phyloP scores from a whole-genome alignment of 768 basidiomycete species.

The Phlegmacium glaucopus region DNA sequence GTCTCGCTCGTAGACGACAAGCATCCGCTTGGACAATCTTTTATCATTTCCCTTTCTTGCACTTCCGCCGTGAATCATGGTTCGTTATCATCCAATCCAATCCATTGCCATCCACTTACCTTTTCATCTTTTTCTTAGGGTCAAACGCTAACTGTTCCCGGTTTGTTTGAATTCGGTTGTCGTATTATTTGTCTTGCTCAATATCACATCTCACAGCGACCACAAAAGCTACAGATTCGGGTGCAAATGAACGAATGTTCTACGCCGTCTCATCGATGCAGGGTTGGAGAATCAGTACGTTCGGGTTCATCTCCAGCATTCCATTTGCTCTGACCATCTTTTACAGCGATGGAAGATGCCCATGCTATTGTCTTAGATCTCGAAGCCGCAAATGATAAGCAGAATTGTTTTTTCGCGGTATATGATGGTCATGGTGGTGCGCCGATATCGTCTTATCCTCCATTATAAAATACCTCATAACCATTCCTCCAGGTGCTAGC shows the following conservation, averaged over 20 bases:
- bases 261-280: slow-evolving; percentile 96
- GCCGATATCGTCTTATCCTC: slow-evolving; percentile 17
- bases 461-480: slow-evolving; percentile 5
- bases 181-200: slow-evolving; percentile 1
- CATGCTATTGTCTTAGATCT: slow-evolving; percentile 76
- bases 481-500: slow-evolving; percentile 53
- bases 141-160: slow-evolving; percentile 82
- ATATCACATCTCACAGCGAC: slow-evolving; percentile 50
- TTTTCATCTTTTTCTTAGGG: slow-evolving; percentile 64
- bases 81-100: slow-evolving; percentile 20
- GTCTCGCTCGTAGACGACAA: too few species aligned
- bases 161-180: slow-evolving; percentile 39
- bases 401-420: slow-evolving; percentile 89
- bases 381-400: slow-evolving; percentile 28
- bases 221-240: slow-evolving; percentile 74
- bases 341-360: slow-evolving; percentile 94
- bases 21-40: slow-evolving; percentile 19
- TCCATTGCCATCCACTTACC: slow-evolving; percentile 9
- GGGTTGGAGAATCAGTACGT: slow-evolving; percentile 97
- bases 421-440: slow-evolving; percentile 98
- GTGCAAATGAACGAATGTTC: slow-evolving; percentile 63
- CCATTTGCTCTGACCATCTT: slow-evolving; percentile 7
- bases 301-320: slow-evolving; percentile 3
- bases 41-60: slow-evolving; percentile 5
- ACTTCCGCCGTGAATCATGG: slow-evolving; percentile 23